phyloP scores from a whole-genome alignment of 371 early-diverging fungal species.

The Rhizopus arrhizus region DNA sequence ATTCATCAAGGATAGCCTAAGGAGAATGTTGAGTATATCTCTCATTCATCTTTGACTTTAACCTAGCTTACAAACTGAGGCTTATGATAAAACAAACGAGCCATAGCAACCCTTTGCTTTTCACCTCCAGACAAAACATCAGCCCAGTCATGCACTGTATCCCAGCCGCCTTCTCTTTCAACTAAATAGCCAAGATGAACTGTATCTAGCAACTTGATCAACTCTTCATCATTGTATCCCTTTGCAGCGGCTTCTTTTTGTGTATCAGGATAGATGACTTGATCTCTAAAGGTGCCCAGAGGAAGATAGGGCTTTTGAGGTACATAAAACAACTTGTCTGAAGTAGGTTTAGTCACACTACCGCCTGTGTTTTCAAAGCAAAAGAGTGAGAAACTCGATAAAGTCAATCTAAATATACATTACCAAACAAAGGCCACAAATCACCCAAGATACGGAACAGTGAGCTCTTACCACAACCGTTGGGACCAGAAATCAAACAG shows the following conservation, averaged over 20 bases:
- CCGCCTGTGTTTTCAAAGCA: constrained; percentile 52
- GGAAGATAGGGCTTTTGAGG: constrained; percentile 95
- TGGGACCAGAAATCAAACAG: constrained; percentile 90
- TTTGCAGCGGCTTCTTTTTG: constrained; percentile 53
- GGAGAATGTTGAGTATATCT: neutral
- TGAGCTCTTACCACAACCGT: constrained; percentile 90
- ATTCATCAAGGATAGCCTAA: constrained; percentile 84
- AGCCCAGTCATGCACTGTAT: constrained; percentile 81
- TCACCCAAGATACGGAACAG: constrained; percentile 93
- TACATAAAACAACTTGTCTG: constrained; percentile 86
- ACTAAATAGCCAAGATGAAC: constrained; percentile 76
- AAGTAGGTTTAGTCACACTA: constrained; percentile 77
- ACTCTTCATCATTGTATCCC: constrained; percentile 62
- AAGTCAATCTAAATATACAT: constrained; percentile 5
- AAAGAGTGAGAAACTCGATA: no score
- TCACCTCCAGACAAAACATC: constrained; percentile 84
- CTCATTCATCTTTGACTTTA: no score
- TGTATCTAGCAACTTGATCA: constrained; percentile 67
- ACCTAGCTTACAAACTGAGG: constrained; percentile 71
- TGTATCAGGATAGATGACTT: constrained; percentile 82
- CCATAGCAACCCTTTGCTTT: constrained; percentile 85
- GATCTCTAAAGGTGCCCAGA: constrained; percentile 90
- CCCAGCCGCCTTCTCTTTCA: constrained; percentile 85
- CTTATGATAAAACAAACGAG: constrained; percentile 81
- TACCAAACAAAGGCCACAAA: constrained; percentile 83